phyloP scores from a whole-genome alignment of 768 basidiomycete species.

The Leccinum uliginosum region DNA sequence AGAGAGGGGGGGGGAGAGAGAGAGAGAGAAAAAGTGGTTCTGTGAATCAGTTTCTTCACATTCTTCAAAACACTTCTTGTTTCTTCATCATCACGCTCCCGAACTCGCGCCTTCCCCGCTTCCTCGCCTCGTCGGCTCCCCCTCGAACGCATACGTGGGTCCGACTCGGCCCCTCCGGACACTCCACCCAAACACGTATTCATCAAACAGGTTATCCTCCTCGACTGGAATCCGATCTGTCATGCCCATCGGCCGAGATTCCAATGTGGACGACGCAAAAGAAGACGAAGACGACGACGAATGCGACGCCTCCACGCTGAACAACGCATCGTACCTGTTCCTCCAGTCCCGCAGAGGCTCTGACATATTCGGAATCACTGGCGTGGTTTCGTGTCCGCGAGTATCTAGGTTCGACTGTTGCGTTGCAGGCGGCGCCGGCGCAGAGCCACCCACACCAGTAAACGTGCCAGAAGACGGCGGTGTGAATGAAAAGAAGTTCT shows the following conservation, averaged over 20 bases:
- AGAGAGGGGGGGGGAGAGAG: too few relatives aligned
- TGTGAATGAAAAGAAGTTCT: constrained; percentile 6
- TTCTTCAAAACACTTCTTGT: not conserved
- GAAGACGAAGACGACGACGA: constrained; percentile 18
- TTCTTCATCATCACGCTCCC: not conserved
- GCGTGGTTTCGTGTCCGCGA: not conserved
- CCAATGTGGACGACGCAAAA: constrained; percentile 5
- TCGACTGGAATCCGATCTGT: constrained; percentile 18
- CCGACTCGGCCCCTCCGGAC: not conserved
- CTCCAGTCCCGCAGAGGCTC: constrained; percentile 17
- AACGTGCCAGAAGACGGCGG: constrained; percentile 11
- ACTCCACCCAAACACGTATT: constrained; percentile 14
- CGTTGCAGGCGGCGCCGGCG: not conserved
- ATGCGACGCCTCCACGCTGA: constrained; percentile 10
- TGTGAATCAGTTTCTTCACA: not conserved
- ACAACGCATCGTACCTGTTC: constrained; percentile 8
- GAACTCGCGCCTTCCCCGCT: constrained; percentile 6
- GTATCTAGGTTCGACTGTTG: constrained; percentile 3
- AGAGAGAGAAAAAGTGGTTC: not conserved
- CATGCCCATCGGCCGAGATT: constrained; percentile 12
- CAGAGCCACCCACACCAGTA: not conserved
- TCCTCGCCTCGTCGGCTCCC: constrained; percentile 4
- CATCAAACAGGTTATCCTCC: constrained; percentile 17
- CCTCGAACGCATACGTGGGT: not conserved
- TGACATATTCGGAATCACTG: constrained; percentile 7